Conservation (phyloP, 129 eudicot species). For the Chrysanthemum lavandulifolium region DNA sequence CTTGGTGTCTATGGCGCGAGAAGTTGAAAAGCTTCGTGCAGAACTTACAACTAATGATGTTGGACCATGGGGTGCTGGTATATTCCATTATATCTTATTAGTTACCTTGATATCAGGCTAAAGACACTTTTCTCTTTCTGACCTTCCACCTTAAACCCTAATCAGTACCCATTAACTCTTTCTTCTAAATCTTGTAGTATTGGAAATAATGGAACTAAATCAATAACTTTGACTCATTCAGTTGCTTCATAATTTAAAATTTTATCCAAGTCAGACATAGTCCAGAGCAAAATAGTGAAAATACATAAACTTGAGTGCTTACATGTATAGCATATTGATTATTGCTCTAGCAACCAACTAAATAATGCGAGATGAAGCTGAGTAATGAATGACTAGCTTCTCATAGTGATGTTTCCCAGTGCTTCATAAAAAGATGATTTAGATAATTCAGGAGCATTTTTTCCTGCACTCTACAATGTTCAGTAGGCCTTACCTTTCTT, state of each 20-base stretch:
- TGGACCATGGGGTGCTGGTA: conserved; percentile 77
- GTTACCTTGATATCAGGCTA: conserved; percentile 16
- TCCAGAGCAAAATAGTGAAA: too few species aligned
- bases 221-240: background rate
- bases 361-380: background rate
- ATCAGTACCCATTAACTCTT: background rate
- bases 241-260: background rate
- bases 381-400: too few species aligned
- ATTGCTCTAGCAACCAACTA: background rate
- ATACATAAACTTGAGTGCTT: too few species aligned
- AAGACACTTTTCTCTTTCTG: conserved; percentile 8
- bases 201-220: conserved; percentile 7
- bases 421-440: background rate
- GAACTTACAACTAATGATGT: conserved; percentile 63
- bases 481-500: conserved; percentile 4
- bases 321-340: background rate
- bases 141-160: conserved; percentile 16
- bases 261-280: too few species aligned
- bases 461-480: background rate
- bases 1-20: conserved; percentile 79
- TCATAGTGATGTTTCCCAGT: background rate
- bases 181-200: background rate
- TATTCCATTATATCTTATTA: conserved; percentile 15
- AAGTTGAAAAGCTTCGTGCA: conserved; percentile 84
- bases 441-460: background rate